Evolutionary conservation across 768 basidiomycete genomes (phyloP).

Genomic region (Lactarius vividus): DNA sequence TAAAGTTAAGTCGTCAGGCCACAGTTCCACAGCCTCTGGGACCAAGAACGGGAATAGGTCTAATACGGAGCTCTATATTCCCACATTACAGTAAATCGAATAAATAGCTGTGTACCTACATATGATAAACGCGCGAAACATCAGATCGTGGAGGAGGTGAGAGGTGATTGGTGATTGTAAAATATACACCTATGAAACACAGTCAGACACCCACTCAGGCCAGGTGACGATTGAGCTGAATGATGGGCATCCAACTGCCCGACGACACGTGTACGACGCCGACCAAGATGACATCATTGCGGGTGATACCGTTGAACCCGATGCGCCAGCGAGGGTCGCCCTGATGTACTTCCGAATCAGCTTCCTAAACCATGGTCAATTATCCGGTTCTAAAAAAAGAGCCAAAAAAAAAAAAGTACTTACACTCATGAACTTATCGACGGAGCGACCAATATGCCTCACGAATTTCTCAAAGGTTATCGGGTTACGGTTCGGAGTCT

Average conservation of each 20-base stretch:
- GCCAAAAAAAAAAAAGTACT: background rate
- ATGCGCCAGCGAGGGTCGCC: constrained; percentile 26
- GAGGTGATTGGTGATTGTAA: constrained; percentile 6
- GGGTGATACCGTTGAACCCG: constrained; percentile 21
- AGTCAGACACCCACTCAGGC: background rate
- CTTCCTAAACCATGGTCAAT: constrained; percentile 8
- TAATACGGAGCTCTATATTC: background rate
- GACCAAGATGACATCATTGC: constrained; percentile 21
- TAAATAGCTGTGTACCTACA: constrained; percentile 6
- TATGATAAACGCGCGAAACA: background rate
- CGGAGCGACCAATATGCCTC: constrained; percentile 25
- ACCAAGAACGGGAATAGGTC: background rate
- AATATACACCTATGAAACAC: constrained; percentile 3
- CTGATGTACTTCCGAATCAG: constrained; percentile 16
- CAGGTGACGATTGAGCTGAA: constrained; percentile 27
- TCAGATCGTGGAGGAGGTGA: background rate
- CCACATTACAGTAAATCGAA: background rate
- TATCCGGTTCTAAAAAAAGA: background rate
- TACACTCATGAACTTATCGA: constrained; percentile 26
- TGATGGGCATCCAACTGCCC: constrained; percentile 29
- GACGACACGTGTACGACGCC: constrained; percentile 28
- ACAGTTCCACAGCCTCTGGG: background rate
- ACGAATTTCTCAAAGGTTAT: constrained; percentile 27
- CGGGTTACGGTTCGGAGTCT: constrained; percentile 23
- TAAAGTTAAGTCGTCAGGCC: background rate